Conservation (phyloP, 371 early-diverging fungal species). For the Umbelopsis sp. region DNA sequence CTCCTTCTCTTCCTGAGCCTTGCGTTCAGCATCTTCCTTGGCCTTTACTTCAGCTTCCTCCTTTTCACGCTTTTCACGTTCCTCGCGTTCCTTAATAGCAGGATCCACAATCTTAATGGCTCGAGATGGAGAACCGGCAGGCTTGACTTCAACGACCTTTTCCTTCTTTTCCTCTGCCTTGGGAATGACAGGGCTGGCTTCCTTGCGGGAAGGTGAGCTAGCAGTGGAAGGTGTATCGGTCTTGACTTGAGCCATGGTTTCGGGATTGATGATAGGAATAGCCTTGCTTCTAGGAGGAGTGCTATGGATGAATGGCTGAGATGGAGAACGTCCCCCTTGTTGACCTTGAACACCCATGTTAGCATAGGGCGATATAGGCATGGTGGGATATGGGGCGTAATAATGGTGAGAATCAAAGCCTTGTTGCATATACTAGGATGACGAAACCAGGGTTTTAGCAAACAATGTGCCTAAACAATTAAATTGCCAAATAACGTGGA, state of each 20-base stretch:
- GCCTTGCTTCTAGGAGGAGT: constrained; percentile 51
- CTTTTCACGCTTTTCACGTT: constrained; percentile 47
- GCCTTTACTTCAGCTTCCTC: constrained; percentile 49
- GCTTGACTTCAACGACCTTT: constrained; percentile 32
- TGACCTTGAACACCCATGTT: constrained; percentile 33
- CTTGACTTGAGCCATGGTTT: constrained; percentile 70
- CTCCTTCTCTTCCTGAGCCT: constrained; percentile 41
- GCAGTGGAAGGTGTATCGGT: constrained; percentile 34
- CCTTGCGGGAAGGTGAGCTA: constrained; percentile 35
- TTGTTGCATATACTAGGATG: constrained; percentile 34
- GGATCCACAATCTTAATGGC: constrained; percentile 72
- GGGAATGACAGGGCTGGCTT: constrained; percentile 29
- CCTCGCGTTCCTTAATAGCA: constrained; percentile 52
- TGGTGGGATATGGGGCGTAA: constrained; percentile 31
- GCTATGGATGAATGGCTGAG: constrained; percentile 50
- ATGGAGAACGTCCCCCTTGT: constrained; percentile 22
- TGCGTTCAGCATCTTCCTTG: constrained; percentile 41
- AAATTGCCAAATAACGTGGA: neutral
- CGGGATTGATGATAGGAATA: constrained; percentile 79
- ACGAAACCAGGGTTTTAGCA: constrained; percentile 1
- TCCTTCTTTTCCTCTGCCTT: constrained; percentile 40
- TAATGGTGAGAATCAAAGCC: constrained; percentile 30
- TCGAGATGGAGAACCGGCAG: constrained; percentile 44
- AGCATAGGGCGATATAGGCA: constrained; percentile 36
- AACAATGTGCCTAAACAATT: neutral